Evolutionary conservation across 208 protist genomes (phyloP).

Genomic region (Trichomonas gallinae): DNA sequence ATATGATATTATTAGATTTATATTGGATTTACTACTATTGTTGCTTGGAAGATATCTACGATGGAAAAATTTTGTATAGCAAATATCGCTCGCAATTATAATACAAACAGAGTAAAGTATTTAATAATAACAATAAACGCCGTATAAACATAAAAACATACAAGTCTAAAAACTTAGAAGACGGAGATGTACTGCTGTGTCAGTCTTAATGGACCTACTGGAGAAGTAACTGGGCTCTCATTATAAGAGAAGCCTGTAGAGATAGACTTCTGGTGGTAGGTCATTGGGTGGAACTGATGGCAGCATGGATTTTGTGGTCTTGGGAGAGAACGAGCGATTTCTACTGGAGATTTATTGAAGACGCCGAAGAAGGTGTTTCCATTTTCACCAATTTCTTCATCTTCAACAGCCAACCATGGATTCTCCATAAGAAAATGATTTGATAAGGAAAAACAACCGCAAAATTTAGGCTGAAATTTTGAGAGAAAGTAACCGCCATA

Average conservation of each 20-base stretch:
- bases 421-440: neutral
- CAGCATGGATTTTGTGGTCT: neutral
- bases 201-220: neutral
- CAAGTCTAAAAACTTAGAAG: neutral
- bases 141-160: neutral
- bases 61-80: neutral
- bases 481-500: neutral
- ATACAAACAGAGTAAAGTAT: neutral
- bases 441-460: neutral
- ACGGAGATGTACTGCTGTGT: neutral
- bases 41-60: neutral
- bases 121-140: neutral
- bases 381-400: neutral
- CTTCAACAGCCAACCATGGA: neutral
- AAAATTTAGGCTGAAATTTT: neutral
- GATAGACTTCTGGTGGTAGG: neutral
- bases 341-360: neutral
- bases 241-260: neutral
- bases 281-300: neutral
- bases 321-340: neutral
- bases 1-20: too few species aligned
- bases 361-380: neutral
- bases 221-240: neutral
- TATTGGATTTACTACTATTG: neutral
- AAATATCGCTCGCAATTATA: neutral